Evolutionary conservation across 1,284 basidiomycete species (phyloP).

Genomic region (Sporisorium scitamineum): DNA sequence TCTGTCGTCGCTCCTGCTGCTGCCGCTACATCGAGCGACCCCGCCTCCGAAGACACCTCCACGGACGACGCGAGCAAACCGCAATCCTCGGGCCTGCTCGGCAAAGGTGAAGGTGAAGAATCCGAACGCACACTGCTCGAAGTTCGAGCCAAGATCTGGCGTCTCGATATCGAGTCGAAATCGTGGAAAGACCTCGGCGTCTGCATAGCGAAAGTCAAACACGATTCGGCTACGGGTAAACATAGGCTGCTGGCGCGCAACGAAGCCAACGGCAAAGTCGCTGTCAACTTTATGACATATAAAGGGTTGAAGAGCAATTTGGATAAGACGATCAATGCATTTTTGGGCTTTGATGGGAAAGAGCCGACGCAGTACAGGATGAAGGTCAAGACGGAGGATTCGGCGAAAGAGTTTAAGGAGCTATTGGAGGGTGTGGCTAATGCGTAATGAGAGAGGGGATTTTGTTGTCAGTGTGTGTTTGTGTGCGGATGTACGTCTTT

Average conservation of each 20-base stretch:
- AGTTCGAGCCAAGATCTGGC: slow-evolving; percentile 63
- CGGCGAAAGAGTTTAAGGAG: slow-evolving; percentile 51
- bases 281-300: slow-evolving; percentile 60
- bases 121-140: slow-evolving; percentile 52
- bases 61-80: slow-evolving; percentile 23
- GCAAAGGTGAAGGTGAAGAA: slow-evolving; percentile 64
- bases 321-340: slow-evolving; percentile 53
- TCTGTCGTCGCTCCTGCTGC: slow-evolving; percentile 1
- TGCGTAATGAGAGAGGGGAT: not conserved
- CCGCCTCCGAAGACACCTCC: not conserved
- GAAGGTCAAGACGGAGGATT: slow-evolving; percentile 62
- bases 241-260: slow-evolving; percentile 58
- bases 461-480: slow-evolving; percentile 7
- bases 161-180: slow-evolving; percentile 44
- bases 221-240: slow-evolving; percentile 40
- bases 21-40: not conserved
- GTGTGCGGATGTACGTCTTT: not conserved
- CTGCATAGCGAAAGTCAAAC: slow-evolving; percentile 60
- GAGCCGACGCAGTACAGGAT: slow-evolving; percentile 56
- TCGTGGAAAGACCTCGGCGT: slow-evolving; percentile 63
- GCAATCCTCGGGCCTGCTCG: slow-evolving; percentile 38
- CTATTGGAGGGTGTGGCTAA: slow-evolving; percentile 32
- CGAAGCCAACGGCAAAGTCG: slow-evolving; percentile 63
- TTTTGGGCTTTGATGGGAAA: slow-evolving; percentile 58
- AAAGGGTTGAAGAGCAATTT: slow-evolving; percentile 41